A percentile compares a stretch with the other conserved stretches of the same genome.
Conservation (phyloP, 2,329 filamentous ascomycete genomes). For the Fusarium hostae region DNA sequence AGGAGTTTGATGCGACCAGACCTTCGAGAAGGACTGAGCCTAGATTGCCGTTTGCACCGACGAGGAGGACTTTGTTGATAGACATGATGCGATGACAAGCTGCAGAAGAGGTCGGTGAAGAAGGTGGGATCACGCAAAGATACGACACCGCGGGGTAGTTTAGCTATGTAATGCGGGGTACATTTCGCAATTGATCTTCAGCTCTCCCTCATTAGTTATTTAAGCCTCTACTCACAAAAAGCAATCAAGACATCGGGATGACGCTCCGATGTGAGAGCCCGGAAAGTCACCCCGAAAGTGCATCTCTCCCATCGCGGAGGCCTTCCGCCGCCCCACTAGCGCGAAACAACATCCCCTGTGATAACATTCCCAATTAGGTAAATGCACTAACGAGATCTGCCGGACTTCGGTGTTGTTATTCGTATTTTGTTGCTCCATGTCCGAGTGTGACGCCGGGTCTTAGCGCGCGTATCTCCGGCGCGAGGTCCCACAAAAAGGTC, state of each 20-base stretch:
- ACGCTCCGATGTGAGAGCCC: slow-evolving; percentile 13
- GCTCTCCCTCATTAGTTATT: no score
- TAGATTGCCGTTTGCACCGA: slow-evolving; percentile 54
- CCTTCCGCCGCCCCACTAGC: not conserved
- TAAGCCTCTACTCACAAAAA: not conserved
- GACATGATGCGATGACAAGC: slow-evolving; percentile 25
- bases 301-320: slow-evolving; percentile 2
- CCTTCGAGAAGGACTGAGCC: slow-evolving; percentile 53
- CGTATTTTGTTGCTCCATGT: not conserved
- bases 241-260: slow-evolving; percentile 12
- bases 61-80: slow-evolving; percentile 49
- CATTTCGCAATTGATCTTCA: slow-evolving; percentile 12
- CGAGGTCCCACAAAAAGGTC: slow-evolving; percentile 24
- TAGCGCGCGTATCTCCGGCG: slow-evolving; percentile 19
- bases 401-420: not conserved
- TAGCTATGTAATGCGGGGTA: slow-evolving; percentile 11
- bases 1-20: slow-evolving; percentile 50
- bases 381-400: not conserved
- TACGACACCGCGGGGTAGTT: slow-evolving; percentile 29
- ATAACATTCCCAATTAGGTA: not conserved
- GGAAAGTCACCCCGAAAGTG: slow-evolving; percentile 18
- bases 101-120: not conserved
- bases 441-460: not conserved
- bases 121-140: not conserved
- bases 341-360: not conserved